Conservation (phyloP, 2,329 filamentous ascomycete genomes). For the Aspergillus amoenus region DNA sequence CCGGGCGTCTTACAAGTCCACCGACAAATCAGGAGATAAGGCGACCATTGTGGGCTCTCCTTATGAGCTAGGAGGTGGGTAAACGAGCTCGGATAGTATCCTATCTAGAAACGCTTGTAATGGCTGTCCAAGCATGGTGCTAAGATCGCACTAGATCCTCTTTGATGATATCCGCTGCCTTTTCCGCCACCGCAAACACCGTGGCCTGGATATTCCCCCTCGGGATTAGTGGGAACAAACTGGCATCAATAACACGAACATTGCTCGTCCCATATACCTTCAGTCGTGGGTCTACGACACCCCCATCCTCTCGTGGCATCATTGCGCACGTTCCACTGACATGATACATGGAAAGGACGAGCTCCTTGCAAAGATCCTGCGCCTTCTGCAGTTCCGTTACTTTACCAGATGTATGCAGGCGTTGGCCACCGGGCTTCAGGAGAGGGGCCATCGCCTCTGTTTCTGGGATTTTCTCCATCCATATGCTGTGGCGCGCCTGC, state of each 20-base stretch:
- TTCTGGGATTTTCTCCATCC: conserved; percentile 31
- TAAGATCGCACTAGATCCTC: background rate
- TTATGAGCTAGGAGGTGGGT: no score
- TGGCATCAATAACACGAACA: conserved; percentile 13
- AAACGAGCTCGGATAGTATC: no score
- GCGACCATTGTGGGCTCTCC: no score
- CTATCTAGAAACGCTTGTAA: no score
- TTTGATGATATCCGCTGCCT: conserved; percentile 13
- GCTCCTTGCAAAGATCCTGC: conserved; percentile 20
- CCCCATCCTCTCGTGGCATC: conserved; percentile 7
- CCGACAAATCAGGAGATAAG: no score
- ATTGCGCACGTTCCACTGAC: conserved; percentile 6
- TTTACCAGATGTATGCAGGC: conserved; percentile 14
- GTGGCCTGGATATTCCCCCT: conserved; percentile 10
- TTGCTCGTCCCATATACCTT: conserved; percentile 11
- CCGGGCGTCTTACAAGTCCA: no score
- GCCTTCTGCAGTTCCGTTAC: conserved; percentile 12
- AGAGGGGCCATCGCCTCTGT: conserved; percentile 31
- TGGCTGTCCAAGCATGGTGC: no score
- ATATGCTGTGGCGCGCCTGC: conserved; percentile 36
- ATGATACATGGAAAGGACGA: conserved; percentile 11
- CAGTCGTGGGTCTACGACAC: conserved; percentile 8
- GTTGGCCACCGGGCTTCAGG: conserved; percentile 31
- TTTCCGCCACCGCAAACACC: conserved; percentile 12
- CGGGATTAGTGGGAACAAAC: conserved; percentile 4